Conservation (phyloP, 441 rosid species). For the Sinapis alba region DNA sequence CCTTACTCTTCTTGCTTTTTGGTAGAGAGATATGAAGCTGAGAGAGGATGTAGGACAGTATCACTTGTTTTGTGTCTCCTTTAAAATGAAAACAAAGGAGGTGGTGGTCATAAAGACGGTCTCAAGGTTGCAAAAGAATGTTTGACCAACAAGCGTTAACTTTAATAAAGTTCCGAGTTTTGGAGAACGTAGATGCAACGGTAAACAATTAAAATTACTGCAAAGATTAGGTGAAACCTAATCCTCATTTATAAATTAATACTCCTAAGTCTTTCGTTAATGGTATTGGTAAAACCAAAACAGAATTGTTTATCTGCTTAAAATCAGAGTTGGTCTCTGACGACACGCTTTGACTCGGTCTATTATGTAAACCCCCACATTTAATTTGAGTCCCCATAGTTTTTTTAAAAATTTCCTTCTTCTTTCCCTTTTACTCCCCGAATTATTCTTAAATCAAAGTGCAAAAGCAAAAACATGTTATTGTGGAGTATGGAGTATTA, state of each 20-base stretch:
- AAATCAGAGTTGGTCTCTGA: constrained; percentile 23
- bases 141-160: constrained; percentile 24
- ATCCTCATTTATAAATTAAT: neutral
- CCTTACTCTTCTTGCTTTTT: constrained; percentile 15
- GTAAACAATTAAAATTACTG: constrained; percentile 15
- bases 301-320: neutral
- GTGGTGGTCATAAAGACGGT: constrained; percentile 27
- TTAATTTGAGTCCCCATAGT: neutral
- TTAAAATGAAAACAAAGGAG: neutral
- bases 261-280: neutral
- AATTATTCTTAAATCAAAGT: neutral
- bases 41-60: constrained; percentile 4
- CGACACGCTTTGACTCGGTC: constrained; percentile 38
- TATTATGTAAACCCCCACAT: constrained; percentile 8
- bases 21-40: constrained; percentile 6
- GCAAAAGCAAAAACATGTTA: neutral
- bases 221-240: constrained; percentile 15
- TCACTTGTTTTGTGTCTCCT: neutral
- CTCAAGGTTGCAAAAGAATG: constrained; percentile 29
- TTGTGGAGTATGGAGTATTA: neutral
- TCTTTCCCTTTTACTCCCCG: neutral
- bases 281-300: neutral
- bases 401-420: neutral
- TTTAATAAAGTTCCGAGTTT: neutral
- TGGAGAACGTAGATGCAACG: constrained; percentile 24